phyloP scores from a whole-genome alignment of 2,329 filamentous ascomycete species.

The Zasmidium cellare region DNA sequence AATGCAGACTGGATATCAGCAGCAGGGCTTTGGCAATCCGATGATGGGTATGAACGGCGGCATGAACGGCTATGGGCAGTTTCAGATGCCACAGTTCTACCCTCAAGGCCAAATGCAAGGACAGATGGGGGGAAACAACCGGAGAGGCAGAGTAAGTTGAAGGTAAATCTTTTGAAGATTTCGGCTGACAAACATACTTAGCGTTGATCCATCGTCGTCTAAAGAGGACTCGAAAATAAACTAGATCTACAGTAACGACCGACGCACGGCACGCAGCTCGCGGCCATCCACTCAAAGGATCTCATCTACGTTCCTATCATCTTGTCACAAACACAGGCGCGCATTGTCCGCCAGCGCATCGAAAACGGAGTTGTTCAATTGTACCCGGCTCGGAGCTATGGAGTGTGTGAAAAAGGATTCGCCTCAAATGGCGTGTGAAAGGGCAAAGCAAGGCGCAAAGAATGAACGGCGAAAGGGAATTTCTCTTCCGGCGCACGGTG shows the following conservation, averaged over 20 bases:
- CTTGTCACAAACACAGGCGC: background rate
- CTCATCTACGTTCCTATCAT: background rate
- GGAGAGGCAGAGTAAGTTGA: constrained; percentile 22
- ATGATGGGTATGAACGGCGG: constrained; percentile 31
- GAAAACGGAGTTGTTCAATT: background rate
- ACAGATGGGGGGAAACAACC: constrained; percentile 18
- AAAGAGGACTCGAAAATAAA: background rate
- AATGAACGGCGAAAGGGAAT: no score
- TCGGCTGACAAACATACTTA: background rate
- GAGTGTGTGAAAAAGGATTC: background rate
- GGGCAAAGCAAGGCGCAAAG: background rate
- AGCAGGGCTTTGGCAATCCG: constrained; percentile 23
- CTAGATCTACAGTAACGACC: constrained; percentile 6
- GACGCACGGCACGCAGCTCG: background rate
- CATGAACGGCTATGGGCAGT: constrained; percentile 30
- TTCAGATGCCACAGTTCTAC: constrained; percentile 26
- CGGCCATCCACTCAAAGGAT: background rate
- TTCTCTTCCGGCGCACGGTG: background rate
- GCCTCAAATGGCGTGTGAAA: background rate
- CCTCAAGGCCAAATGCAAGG: constrained; percentile 24
- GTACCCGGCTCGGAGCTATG: background rate
- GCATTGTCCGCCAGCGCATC: background rate
- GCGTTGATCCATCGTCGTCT: background rate
- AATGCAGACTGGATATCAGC: constrained; percentile 29
- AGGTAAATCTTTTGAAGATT: background rate